A percentile compares a stretch with the other conserved stretches of the same genome.
Evolutionary conservation across 2,329 filamentous ascomycete genomes (phyloP).

Genomic region (Penicillium sp.): DNA sequence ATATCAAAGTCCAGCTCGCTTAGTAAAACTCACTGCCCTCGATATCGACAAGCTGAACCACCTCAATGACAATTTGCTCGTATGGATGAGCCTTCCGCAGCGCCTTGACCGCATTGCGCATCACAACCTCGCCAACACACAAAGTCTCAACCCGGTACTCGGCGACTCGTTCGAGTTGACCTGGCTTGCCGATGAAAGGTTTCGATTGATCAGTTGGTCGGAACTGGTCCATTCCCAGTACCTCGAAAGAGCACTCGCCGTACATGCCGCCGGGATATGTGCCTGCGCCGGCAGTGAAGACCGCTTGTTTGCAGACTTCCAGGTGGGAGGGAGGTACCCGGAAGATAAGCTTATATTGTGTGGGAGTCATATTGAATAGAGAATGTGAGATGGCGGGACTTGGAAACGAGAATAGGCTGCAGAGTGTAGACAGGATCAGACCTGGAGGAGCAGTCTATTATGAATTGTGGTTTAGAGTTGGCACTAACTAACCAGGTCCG

Average conservation of each 20-base stretch:
- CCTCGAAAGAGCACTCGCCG: not conserved
- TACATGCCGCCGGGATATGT: slow-evolving; percentile 4
- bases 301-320: slow-evolving; percentile 2
- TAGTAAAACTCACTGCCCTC: not conserved
- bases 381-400: not conserved
- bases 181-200: not conserved
- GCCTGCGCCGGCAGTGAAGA: slow-evolving; percentile 1
- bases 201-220: slow-evolving; percentile 1
- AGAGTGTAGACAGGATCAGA: not conserved
- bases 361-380: not conserved
- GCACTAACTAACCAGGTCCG: not conserved
- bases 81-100: slow-evolving; percentile 2
- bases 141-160: slow-evolving; percentile 5
- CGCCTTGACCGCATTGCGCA: slow-evolving; percentile 4
- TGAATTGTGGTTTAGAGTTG: not conserved
- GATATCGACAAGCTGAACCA: not conserved
- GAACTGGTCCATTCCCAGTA: slow-evolving; percentile 4
- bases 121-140: slow-evolving; percentile 6
- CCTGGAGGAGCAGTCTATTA: not conserved
- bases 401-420: not conserved
- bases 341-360: slow-evolving; percentile 6
- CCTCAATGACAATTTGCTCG: slow-evolving; percentile 5
- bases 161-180: not conserved
- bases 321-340: slow-evolving; percentile 5
- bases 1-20: not conserved